Evolutionary conservation across 805 yeast genomes (phyloP).

Genomic region (Wickerhamiella domercqiae): DNA sequence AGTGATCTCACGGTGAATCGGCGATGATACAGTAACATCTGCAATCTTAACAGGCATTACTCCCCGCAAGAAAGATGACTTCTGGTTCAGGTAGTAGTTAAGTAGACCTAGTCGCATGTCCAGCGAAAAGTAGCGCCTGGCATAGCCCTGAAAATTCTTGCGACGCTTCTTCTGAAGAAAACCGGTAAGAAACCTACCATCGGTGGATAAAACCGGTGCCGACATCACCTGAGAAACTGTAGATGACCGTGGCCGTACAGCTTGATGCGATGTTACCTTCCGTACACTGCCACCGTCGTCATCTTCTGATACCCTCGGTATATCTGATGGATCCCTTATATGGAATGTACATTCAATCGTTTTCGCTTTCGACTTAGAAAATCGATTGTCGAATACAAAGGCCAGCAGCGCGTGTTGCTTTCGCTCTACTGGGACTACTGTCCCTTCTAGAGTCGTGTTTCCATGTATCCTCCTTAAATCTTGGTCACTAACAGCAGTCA

Average conservation of each 20-base stretch:
- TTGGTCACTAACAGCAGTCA: slow-evolving; percentile 29
- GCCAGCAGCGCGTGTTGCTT: slow-evolving; percentile 56
- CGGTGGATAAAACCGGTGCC: slow-evolving; percentile 11
- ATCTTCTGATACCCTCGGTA: no score
- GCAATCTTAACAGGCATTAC: slow-evolving; percentile 77
- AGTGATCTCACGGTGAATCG: slow-evolving; percentile 49
- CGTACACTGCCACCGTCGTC: background rate
- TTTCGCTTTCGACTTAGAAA: slow-evolving; percentile 71
- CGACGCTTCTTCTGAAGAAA: slow-evolving; percentile 64
- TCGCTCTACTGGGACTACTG: slow-evolving; percentile 25
- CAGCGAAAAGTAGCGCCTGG: slow-evolving; percentile 68
- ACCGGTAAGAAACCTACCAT: slow-evolving; percentile 49
- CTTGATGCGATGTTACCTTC: background rate
- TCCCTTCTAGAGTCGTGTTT: slow-evolving; percentile 49
- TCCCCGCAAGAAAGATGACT: slow-evolving; percentile 66
- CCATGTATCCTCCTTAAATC: slow-evolving; percentile 44
- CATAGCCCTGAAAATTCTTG: slow-evolving; percentile 73
- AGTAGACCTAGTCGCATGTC: slow-evolving; percentile 72
- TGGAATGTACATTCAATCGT: slow-evolving; percentile 44
- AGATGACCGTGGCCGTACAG: slow-evolving; percentile 4
- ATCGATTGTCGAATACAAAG: slow-evolving; percentile 82
- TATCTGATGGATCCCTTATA: background rate
- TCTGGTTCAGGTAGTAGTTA: slow-evolving; percentile 60
- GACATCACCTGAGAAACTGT: slow-evolving; percentile 6
- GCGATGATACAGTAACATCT: slow-evolving; percentile 58